phyloP scores from a whole-genome alignment of 306 rosid genomes.

The Lathyrus oleraceus region DNA sequence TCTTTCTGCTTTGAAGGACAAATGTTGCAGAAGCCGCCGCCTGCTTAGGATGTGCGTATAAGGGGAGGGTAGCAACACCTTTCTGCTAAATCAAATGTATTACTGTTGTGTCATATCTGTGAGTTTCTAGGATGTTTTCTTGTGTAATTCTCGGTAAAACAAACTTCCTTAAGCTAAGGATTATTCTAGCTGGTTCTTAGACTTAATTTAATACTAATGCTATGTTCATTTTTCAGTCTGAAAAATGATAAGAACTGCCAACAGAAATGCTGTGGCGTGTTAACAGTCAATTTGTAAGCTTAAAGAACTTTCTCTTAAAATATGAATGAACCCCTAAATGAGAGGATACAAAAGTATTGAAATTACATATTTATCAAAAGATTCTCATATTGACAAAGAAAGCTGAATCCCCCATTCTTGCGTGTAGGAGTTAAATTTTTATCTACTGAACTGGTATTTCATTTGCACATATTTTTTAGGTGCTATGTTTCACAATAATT shows the following conservation, averaged over 20 bases:
- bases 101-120: slow-evolving; percentile 17
- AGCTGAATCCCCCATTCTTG: too few relatives aligned
- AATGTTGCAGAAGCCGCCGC: slow-evolving; percentile 10
- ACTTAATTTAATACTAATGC: not conserved
- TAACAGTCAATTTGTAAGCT: too few relatives aligned
- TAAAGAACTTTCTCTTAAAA: too few relatives aligned
- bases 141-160: slow-evolving; percentile 21
- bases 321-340: too few relatives aligned
- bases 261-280: too few relatives aligned
- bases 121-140: slow-evolving; percentile 22
- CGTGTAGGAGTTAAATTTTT: too few relatives aligned
- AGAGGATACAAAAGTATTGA: too few relatives aligned
- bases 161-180: slow-evolving; percentile 10
- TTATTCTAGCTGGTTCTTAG: slow-evolving; percentile 22
- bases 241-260: not conserved
- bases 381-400: too few relatives aligned
- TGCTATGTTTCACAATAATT: too few relatives aligned
- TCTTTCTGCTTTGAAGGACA: not conserved
- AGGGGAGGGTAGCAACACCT: not conserved
- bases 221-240: not conserved
- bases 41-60: slow-evolving; percentile 20
- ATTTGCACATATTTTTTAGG: too few relatives aligned
- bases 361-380: too few relatives aligned
- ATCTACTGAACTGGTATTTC: too few relatives aligned
- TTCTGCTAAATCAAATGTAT: slow-evolving; percentile 22